Evolutionary conservation across 2,329 filamentous ascomycete genomes (phyloP).

Genomic region (Cryphonectria nitschkei): DNA sequence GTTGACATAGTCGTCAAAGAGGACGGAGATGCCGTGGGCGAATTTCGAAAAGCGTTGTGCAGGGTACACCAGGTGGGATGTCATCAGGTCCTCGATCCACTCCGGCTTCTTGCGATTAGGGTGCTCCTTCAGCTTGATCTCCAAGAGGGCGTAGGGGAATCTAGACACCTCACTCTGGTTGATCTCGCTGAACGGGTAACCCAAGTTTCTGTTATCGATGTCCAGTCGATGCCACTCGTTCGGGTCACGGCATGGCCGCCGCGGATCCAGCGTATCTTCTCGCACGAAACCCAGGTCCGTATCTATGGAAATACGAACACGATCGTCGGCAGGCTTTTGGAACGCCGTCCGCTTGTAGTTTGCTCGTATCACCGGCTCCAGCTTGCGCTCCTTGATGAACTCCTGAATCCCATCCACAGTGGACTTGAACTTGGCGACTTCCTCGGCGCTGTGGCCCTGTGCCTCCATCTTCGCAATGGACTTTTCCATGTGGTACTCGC

Average conservation of each 20-base stretch:
- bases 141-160: conserved; percentile 88
- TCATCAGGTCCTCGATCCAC: conserved; percentile 92
- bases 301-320: conserved; percentile 89
- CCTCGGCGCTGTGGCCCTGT: conserved; percentile 67
- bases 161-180: conserved; percentile 88
- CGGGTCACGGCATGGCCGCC: conserved; percentile 87
- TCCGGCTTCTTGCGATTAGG: conserved; percentile 69
- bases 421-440: conserved; percentile 70
- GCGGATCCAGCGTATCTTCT: conserved; percentile 74
- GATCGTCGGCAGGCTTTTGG: conserved; percentile 91
- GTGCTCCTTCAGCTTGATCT: conserved; percentile 83
- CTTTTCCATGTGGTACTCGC: conserved; percentile 92
- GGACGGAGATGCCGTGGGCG: conserved; percentile 84
- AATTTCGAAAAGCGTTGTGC: conserved; percentile 95
- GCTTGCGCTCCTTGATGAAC: conserved; percentile 75
- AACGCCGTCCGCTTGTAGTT: conserved; percentile 96
- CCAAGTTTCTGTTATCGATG: conserved; percentile 80
- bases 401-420: conserved; percentile 77
- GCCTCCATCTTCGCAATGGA: conserved; percentile 84
- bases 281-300: conserved; percentile 88
- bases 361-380: conserved; percentile 85
- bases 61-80: conserved; percentile 88
- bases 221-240: conserved; percentile 89
- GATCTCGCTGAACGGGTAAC: conserved; percentile 84
- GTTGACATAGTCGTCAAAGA: conserved; percentile 97